Evolutionary conservation across 768 basidiomycete species (phyloP), one percentile per base, ranked within the genome.

Genomic region (Trametes punicea): DNA sequence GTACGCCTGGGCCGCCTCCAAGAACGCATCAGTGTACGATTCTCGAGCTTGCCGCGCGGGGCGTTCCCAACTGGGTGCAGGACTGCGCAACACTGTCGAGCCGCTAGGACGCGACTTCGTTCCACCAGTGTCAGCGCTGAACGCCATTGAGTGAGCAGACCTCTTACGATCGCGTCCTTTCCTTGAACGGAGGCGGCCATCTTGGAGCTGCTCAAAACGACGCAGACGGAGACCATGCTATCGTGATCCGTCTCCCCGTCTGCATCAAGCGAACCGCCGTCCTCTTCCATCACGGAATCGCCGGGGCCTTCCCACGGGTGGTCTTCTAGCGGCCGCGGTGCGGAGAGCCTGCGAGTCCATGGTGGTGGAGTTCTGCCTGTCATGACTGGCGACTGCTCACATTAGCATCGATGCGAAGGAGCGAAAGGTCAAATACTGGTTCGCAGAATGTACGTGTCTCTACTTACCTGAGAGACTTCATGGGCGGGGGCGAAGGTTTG

Each of bases 241-340:
- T 57, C 56, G 30, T 57, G 29, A 18, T 52, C 56, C 9, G 56
- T 57, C 30, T 57, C 56, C 16, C 51, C 56, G 11, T 57, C 56
- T 2, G 50, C 56, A 21, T 57, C 56, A 6, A 46, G 45, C 4
- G 49, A 57, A 18, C 34, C 44, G 7, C 10, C 16, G 6, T 52
- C 51, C 23, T 48, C 56, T n/a, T 46, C 46, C 2, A 20, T 18
- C 1, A 11, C 7, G 7, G 29, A 21, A 18, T 46, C 29, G 26
- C 21, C 20, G 4, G 25, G 23, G 38, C 0, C n/a, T n/a, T n/a
- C n/a, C 21, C 13, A 9, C n/a, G 1, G 20, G 16, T 6, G 10
- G 8, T 18, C 16, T 31, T 16, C 7, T 26, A 36, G 25, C 25
- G 25, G 16, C 11, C 18, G 18, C 6, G 34, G 13, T 36, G 13